Conservation (phyloP, 225 moss, liverwort and hornwort genomes). For the Neckera pumila region DNA sequence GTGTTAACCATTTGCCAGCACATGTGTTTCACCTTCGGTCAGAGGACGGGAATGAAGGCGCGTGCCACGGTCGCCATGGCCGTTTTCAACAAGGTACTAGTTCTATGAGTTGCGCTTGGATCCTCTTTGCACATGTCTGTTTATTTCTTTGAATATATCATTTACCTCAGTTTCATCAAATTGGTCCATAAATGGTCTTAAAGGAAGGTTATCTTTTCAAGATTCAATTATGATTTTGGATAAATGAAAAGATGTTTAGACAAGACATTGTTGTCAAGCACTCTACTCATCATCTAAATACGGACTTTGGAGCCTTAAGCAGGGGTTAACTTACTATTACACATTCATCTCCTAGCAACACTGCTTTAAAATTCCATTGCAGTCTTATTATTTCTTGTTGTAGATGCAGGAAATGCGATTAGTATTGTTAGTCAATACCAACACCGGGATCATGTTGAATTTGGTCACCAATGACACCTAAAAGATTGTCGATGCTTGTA, state of each 20-base stretch:
- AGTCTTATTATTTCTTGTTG: not conserved
- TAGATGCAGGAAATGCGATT: conserved; percentile 49
- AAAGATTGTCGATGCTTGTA: conserved; percentile 39
- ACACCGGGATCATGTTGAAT: conserved; percentile 56
- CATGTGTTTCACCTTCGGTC: conserved; percentile 32
- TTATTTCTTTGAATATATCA: too few species aligned
- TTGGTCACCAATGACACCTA: conserved; percentile 59
- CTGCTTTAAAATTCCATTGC: not conserved
- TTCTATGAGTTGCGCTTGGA: not conserved
- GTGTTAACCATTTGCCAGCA: conserved; percentile 42
- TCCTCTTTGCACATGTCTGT: not conserved
- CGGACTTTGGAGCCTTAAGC: not conserved
- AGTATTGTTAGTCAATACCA: conserved; percentile 44
- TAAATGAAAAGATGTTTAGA: too few species aligned
- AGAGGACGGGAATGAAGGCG: conserved; percentile 48
- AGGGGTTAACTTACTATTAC: not conserved
- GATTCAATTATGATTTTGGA: not conserved
- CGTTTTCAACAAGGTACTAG: conserved; percentile 54
- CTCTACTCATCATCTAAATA: not conserved
- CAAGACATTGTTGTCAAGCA: too few species aligned
- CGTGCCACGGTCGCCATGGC: conserved; percentile 59
- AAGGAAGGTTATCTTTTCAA: too few species aligned
- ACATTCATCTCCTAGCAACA: not conserved
- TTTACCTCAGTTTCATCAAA: not conserved
- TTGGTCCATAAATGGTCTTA: not conserved